Evolutionary conservation across 108 stramenopile genomes (phyloP), one percentile per base, ranked within the genome.

Genomic region (Skeletonema menzelii): DNA sequence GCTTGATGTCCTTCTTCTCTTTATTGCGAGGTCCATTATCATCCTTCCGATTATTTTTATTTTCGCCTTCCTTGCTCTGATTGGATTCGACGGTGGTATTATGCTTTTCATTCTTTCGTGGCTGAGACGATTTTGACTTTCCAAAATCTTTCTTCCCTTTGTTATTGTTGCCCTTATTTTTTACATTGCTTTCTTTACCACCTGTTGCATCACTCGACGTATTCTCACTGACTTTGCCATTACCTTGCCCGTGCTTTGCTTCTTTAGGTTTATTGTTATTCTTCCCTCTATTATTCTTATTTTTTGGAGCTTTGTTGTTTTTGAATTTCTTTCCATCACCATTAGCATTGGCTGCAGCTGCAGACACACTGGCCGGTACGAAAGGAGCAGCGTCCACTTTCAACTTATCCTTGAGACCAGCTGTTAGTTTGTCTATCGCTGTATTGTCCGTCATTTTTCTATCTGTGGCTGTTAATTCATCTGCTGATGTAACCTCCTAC

Each of bases 11-110:
- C 61, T 56, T 59, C 58, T 27, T 4, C 26, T 26, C 31, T 34
- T 40, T 64, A 13, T 56, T 53, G 2, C 3, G 15, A n/a, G 14
- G 40, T n/a, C 40, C 40, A n/a, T 42, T 11, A 38, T 7, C 11
- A 8, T 11, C 69, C 58, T 19, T 12, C 28, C 5, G 70, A 24
- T 61, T 40, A 31, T 79, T 55, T 32, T 49, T 13, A 49, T 22
- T 49, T 1, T 49, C 5, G 13, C 3, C 22, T n/a, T 15, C 14
- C 5, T 53, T 53, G 8, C 0, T 24, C n/a, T n/a, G n/a, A n/a
- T n/a, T n/a, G n/a, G n/a, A n/a, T 5, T 46, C 35, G 35, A 17
- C 19, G 2, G 49, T 24, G 0, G 22, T 22, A 42, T 53, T 22
- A 7, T 53, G 49, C 15, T 53, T 53, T 53, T 53, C 20, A 10